Base-by-base conservation (phyloP, 1,139 yeast species). In the Debaryomycetaceae sp. region DNA sequence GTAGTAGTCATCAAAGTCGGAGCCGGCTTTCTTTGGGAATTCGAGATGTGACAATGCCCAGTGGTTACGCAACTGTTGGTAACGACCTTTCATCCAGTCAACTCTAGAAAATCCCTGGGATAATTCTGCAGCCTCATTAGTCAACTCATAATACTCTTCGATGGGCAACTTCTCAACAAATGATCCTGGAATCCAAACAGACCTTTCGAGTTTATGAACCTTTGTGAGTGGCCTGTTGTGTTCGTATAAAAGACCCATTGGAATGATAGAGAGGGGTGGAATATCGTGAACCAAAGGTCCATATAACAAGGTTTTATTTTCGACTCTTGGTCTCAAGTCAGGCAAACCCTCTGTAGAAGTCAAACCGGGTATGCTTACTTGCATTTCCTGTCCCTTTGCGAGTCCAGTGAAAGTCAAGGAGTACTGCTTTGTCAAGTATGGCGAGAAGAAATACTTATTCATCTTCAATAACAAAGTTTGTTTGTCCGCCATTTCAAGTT, bases 71-170 rank as follows among this genome's bases (percentile, higher is more conserved):
- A 61, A 56, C 36, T 65, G 60, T 38, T 70, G 77, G 44, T 69
- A 70, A 49, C 75, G 74, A 31, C 79, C 80, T 50, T 71, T 70
- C 79, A 84, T 77, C 79, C 85, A 87, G 44, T 87, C 90, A 9
- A 82, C 77, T 62, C 98, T 79, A 23, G 91, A 82, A 60, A 88
- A 91, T 1, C 95, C 93, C 7, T 69, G 57, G 41, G 72, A 66
- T 54, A 91, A 73, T 47, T 71, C 71, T 7, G 96, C 95, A 30
- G 87, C 98, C 33, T 70, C 70, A 60, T 93, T 88, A 39, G 85
- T 78, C 41, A 91, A 57, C 68, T 90, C 93, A 61, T 89, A 91
- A 57, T 85, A 83, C 61, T 95, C 99, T 60, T 89, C 96, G 43
- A 90, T 75, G 36, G 71, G 68, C 38, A 74, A 63, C 45, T 66